A percentile compares a stretch with the other conserved stretches of the same genome.
Conservation (phyloP, 2,329 filamentous ascomycete species). For the Akanthomyces dipterigenus region DNA sequence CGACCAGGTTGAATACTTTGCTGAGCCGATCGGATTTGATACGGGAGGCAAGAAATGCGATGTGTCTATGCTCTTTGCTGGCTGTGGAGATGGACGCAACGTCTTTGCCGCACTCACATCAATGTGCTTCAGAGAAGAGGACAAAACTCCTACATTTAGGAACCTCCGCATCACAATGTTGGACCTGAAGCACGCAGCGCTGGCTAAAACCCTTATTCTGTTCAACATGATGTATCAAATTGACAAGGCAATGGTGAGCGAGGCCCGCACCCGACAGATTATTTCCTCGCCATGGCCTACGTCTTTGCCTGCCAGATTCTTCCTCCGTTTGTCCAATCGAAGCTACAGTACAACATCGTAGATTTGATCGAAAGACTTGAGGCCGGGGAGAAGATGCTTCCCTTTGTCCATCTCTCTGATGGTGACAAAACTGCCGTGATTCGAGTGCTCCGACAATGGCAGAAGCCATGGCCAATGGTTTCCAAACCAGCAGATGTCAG, state of each 20-base stretch:
- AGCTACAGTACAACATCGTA: conserved; percentile 16
- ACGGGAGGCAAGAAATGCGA: background rate
- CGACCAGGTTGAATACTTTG: background rate
- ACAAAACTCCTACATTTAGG: background rate
- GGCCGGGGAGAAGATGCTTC: background rate
- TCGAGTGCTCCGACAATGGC: conserved; percentile 14
- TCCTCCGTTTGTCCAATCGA: conserved; percentile 15
- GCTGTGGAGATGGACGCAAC: conserved; percentile 20
- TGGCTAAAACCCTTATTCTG: conserved; percentile 19
- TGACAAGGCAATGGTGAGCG: conserved; percentile 1
- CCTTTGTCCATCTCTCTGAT: background rate
- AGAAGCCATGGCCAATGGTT: background rate
- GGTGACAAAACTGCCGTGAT: conserved; percentile 4
- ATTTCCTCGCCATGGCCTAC: conserved; percentile 16
- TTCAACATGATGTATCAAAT: conserved; percentile 13
- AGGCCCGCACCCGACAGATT: conserved; percentile 4
- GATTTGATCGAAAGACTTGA: conserved; percentile 15
- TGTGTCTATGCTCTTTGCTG: conserved; percentile 18
- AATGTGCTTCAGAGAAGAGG: background rate
- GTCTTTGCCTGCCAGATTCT: conserved; percentile 16
- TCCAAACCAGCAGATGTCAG: background rate
- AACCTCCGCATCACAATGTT: conserved; percentile 19
- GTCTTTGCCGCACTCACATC: conserved; percentile 16
- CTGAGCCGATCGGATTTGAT: background rate
- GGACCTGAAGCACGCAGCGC: conserved; percentile 18